Conservation (phyloP, 2,329 filamentous ascomycete genomes). For the Aureobasidium lini region DNA sequence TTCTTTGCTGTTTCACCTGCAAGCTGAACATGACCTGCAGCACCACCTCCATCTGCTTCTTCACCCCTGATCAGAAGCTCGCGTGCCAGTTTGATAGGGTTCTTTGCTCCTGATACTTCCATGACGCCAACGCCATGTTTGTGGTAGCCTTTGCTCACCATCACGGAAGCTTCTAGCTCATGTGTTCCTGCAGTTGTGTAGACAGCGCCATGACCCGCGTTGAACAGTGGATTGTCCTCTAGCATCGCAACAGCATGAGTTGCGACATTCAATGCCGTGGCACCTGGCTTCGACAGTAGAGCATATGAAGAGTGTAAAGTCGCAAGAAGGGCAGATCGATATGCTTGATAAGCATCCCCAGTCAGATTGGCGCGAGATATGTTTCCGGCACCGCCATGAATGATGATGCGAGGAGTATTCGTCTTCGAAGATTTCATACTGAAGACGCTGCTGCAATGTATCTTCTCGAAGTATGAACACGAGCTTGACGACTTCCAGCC, state of each 20-base stretch:
- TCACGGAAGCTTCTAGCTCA: conserved; percentile 79
- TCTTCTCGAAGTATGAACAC: neutral
- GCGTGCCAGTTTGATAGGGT: conserved; percentile 68
- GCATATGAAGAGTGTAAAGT: conserved; percentile 28
- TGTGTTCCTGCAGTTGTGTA: conserved; percentile 78
- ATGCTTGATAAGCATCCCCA: conserved; percentile 28
- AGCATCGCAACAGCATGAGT: conserved; percentile 67
- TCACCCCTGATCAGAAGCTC: conserved; percentile 64
- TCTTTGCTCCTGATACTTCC: conserved; percentile 64
- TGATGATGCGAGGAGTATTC: conserved; percentile 37
- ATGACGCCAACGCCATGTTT: conserved; percentile 76
- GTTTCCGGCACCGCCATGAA: conserved; percentile 43
- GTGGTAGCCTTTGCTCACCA: conserved; percentile 65
- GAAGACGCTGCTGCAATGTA: too few relatives aligned
- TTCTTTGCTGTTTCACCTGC: conserved; percentile 61
- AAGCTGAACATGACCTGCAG: conserved; percentile 63
- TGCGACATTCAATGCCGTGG: conserved; percentile 63
- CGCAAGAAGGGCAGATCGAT: conserved; percentile 31
- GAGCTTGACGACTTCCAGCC: neutral
- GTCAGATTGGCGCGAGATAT: conserved; percentile 35
- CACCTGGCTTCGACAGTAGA: conserved; percentile 27
- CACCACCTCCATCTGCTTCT: conserved; percentile 50
- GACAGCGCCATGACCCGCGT: conserved; percentile 74
- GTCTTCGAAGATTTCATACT: neutral
- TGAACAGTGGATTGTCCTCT: conserved; percentile 77